These are phyloP conservation scores for Smittium mucronatum DNA, from an alignment of 371 early-diverging fungal species.

Conservation along the genomic window DNA sequence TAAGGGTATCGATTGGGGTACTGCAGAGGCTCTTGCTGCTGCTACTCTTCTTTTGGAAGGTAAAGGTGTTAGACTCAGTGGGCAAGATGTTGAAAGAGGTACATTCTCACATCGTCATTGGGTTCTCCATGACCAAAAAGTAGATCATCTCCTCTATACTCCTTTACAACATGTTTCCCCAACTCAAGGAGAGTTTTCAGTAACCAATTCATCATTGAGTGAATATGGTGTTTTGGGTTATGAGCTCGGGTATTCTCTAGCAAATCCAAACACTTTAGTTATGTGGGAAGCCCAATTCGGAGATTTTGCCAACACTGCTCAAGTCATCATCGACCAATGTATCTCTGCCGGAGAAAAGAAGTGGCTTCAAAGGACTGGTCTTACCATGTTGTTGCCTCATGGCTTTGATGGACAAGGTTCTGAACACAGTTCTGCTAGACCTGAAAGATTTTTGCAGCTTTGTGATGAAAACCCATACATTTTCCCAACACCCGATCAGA, in stretches of 20 bases:
- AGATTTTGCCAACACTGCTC: constrained; percentile 94
- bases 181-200: constrained; percentile 49
- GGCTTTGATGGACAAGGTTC: constrained; percentile 96
- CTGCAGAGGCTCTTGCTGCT: constrained; percentile 87
- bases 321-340: constrained; percentile 88
- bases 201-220: constrained; percentile 78
- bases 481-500: constrained; percentile 11
- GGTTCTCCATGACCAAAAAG: constrained; percentile 64
- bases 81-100: constrained; percentile 96
- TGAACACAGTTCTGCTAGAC: constrained; percentile 79
- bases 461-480: constrained; percentile 49
- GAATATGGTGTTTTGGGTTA: constrained; percentile 93
- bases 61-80: constrained; percentile 77
- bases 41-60: constrained; percentile 77
- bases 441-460: constrained; percentile 94
- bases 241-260: constrained; percentile 85
- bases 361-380: constrained; percentile 82
- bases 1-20: constrained; percentile 84
- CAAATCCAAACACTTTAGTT: constrained; percentile 63
- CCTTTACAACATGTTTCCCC: constrained; percentile 63
- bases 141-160: constrained; percentile 46
- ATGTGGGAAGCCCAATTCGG: constrained; percentile 99
- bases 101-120: constrained; percentile 95
- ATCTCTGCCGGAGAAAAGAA: constrained; percentile 79
- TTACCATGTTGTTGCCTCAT: constrained; percentile 87